Percentiles rank a stretch among this genome's conserved stretches.
phyloP scores from a whole-genome alignment of 169 alveolate species.

The Cystoisospora suis region DNA sequence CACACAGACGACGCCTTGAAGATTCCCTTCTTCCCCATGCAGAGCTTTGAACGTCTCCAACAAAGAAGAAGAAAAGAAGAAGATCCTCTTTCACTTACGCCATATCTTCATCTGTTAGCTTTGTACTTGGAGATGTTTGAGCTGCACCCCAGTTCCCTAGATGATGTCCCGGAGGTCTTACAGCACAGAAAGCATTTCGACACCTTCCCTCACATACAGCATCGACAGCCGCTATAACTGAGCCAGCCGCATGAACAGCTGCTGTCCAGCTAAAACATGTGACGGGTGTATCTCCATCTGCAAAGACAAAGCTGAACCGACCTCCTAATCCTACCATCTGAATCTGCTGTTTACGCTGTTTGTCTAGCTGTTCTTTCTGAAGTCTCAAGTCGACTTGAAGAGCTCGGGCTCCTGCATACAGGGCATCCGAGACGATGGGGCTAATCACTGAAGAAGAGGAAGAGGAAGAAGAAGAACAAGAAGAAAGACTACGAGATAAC shows the following conservation, averaged over 20 bases:
- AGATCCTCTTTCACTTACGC: too few relatives aligned
- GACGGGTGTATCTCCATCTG: slow-evolving; percentile 90
- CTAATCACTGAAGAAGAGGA: too few relatives aligned
- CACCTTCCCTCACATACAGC: slow-evolving; percentile 82
- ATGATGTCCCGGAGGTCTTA: slow-evolving; percentile 99
- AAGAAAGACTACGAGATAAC: too few relatives aligned
- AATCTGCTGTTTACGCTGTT: slow-evolving; percentile 73
- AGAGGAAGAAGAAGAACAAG: too few relatives aligned
- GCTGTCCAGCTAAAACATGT: slow-evolving; percentile 91
- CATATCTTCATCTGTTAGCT: slow-evolving; percentile 57
- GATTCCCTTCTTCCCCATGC: too few relatives aligned
- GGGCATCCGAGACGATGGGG: too few relatives aligned
- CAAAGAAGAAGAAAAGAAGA: too few relatives aligned
- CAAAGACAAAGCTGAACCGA: slow-evolving; percentile 36
- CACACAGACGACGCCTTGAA: too few relatives aligned
- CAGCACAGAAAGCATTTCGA: slow-evolving; percentile 87
- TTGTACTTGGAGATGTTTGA: slow-evolving; percentile 29
- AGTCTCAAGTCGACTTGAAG: slow-evolving; percentile 59
- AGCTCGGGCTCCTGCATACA: slow-evolving; percentile 65
- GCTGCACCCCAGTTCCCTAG: slow-evolving; percentile 97
- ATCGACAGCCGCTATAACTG: slow-evolving; percentile 92
- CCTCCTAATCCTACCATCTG: slow-evolving; percentile 45
- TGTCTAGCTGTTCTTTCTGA: slow-evolving; percentile 71
- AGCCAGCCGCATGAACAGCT: slow-evolving; percentile 90
- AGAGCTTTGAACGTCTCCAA: too few relatives aligned